phyloP scores from a whole-genome alignment of 202 grass and related monocot species.

The Schoenoplectus tabernaemontani region DNA sequence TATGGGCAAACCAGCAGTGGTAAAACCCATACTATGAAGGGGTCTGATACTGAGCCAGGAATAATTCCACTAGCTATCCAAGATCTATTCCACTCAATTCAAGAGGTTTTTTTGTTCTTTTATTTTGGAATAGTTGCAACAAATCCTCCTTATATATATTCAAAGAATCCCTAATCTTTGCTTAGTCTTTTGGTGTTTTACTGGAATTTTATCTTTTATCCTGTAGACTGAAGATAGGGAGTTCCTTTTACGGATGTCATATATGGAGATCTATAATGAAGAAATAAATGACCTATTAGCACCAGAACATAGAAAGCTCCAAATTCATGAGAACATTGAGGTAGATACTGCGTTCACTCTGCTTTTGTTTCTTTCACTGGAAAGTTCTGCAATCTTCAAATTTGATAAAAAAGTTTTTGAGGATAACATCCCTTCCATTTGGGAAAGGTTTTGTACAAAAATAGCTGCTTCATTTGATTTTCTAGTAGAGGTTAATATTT shows the following conservation, averaged over 20 bases:
- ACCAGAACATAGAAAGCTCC: constrained; percentile 87
- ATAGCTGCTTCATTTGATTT: not conserved
- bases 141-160: not conserved
- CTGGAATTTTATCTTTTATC: constrained; percentile 10
- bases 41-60: constrained; percentile 59
- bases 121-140: not conserved
- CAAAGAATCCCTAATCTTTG: not conserved
- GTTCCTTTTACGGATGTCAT: constrained; percentile 92
- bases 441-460: not conserved
- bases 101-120: constrained; percentile 38
- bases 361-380: not conserved
- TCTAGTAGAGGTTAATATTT: not conserved
- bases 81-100: constrained; percentile 56
- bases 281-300: constrained; percentile 93
- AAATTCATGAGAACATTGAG: constrained; percentile 94
- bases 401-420: not conserved
- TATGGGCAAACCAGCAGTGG: constrained; percentile 98
- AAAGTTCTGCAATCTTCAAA: not conserved
- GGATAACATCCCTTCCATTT: not conserved
- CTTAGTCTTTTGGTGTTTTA: not conserved
- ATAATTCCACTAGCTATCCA: constrained; percentile 80
- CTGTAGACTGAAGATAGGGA: constrained; percentile 71
- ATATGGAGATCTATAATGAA: constrained; percentile 98
- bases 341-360: constrained; percentile 21
- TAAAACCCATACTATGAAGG: constrained; percentile 96